phyloP scores from a whole-genome alignment of 2,329 filamentous ascomycete genomes.

The Exophiala sp. region DNA sequence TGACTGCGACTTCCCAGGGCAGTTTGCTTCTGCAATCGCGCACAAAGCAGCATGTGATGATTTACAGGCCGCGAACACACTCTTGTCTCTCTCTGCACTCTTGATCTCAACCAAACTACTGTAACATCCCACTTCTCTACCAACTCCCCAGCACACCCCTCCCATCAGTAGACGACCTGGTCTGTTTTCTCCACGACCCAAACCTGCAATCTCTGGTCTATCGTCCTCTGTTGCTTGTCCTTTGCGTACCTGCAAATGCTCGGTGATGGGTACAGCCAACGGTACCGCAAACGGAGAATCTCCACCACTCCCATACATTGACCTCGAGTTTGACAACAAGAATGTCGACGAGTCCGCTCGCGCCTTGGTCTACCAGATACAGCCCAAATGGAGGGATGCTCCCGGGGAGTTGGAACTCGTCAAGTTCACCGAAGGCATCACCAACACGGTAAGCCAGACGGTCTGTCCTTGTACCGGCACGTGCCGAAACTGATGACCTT shows the following conservation, averaged over 20 bases:
- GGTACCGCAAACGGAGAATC: slow-evolving; percentile 13
- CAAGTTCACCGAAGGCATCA: slow-evolving; percentile 95
- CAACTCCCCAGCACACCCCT: background rate
- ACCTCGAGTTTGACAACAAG: slow-evolving; percentile 69
- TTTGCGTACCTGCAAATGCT: slow-evolving; percentile 10
- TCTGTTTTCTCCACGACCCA: background rate
- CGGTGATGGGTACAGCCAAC: slow-evolving; percentile 14
- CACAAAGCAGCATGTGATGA: no score
- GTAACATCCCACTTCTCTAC: background rate
- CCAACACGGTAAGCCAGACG: slow-evolving; percentile 65
- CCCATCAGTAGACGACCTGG: background rate
- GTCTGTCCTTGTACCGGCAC: slow-evolving; percentile 17
- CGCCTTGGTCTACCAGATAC: slow-evolving; percentile 68
- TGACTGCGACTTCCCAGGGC: no score
- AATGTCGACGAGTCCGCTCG: slow-evolving; percentile 74
- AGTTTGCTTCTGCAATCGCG: no score
- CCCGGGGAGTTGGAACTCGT: slow-evolving; percentile 75
- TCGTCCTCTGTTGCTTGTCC: background rate
- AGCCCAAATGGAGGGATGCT: slow-evolving; percentile 72
- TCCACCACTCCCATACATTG: slow-evolving; percentile 48
- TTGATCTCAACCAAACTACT: no score
- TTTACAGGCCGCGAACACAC: no score
- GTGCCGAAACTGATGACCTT: slow-evolving; percentile 28
- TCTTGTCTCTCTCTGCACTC: no score
- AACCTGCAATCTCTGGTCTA: background rate